Base-by-base conservation (phyloP, 768 basidiomycete species). In the Hypsizygus marmoreus region DNA sequence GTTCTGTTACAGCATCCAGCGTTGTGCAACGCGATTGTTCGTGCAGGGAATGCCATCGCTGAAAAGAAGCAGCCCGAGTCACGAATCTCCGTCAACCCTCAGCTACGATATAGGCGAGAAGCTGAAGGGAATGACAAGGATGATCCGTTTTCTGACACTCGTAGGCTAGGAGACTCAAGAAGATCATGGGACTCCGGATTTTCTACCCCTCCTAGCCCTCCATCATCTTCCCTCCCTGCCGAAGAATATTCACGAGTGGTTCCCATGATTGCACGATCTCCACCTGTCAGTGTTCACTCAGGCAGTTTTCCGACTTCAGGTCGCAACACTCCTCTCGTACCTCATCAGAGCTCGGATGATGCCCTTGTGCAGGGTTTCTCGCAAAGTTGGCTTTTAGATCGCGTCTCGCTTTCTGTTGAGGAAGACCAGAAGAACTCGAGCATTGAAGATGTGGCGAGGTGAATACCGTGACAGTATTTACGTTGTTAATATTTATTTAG, bases 1-100 rank as follows among this genome's bases (percentile, higher is more conserved):
- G 71, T 73, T 1, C 60, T 81, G 24, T 57, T 83, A 9, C 77
- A 77, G 40, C 71, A 77, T 45, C 72, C 79, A 3, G 37, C 43
- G n/a, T 36, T 29, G 35, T 38, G 40, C 36, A 51, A 45, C 37
- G 49, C 47, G 14, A 43, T 25, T 6, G 36, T 22, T 19, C 49
- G 23, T 47, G 24, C 32, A 45, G 30, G 49, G 36, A 31, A 16
- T 45, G 29, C 47, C 47, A 26, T 30, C 48, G 10, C 37, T 28
- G 28, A 47, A 33, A 32, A 52, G 52, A 47, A 55, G 48, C 37
- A 37, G 28, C 39, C 17, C 34, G 36, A 51, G 10, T 43, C 40
- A 19, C 37, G 22, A 33, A n/a, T 17, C 10, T 35, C 51, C 4
- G 25, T 30, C 13, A 17, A 17, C 43, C 44, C 31, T 31, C 26